Conservation (phyloP, 371 early-diverging fungal species). For the Enterospora canceri region DNA sequence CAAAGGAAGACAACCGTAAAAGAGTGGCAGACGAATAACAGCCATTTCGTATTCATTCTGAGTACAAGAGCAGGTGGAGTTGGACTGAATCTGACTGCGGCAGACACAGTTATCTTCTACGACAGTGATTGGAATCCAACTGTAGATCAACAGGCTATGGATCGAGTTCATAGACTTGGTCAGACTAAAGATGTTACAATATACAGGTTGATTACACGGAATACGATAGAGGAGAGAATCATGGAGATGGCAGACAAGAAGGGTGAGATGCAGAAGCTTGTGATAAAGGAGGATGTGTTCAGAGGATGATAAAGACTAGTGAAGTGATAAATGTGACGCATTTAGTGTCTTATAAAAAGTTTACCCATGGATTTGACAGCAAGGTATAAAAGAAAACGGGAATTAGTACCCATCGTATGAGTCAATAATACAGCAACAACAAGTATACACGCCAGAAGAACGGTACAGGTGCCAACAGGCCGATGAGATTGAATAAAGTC, state of each 20-base stretch:
- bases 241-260: slow-evolving; percentile 75
- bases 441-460: no score
- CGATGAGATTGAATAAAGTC: no score
- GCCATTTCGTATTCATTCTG: slow-evolving; percentile 73
- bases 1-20: slow-evolving; percentile 71
- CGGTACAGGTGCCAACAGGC: no score
- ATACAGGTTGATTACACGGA: slow-evolving; percentile 52
- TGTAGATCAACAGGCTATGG: slow-evolving; percentile 58
- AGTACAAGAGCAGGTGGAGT: slow-evolving; percentile 64
- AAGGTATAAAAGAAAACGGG: no score
- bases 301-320: no score
- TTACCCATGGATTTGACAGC: no score
- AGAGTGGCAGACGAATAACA: slow-evolving; percentile 58
- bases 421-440: no score
- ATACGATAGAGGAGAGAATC: slow-evolving; percentile 61
- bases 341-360: no score
- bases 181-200: slow-evolving; percentile 57
- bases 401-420: no score
- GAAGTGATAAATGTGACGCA: no score
- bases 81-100: slow-evolving; percentile 57
- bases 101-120: slow-evolving; percentile 58
- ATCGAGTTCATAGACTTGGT: slow-evolving; percentile 56
- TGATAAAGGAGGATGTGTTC: slow-evolving; percentile 68
- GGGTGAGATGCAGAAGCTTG: slow-evolving; percentile 85
- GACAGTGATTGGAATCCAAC: slow-evolving; percentile 58